Base-by-base conservation (phyloP, 352 stramenopile genomes). In the Globisporangium paroecandrum region DNA sequence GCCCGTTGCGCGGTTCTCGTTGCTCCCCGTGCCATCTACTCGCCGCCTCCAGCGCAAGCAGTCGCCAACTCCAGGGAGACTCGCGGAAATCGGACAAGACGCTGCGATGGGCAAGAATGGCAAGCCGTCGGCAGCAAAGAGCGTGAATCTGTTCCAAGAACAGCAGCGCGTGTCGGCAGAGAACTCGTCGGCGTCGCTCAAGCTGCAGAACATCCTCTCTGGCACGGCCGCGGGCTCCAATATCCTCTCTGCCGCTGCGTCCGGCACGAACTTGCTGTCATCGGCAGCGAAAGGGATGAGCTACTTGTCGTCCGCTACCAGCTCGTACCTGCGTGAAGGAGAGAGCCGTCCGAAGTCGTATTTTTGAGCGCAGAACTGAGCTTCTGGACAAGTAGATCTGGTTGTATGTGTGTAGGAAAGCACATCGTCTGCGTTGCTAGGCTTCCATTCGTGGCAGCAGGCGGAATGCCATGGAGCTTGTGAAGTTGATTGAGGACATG, bases 241-340 rank as follows among this genome's bases (percentile, higher is more conserved):
- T 65, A 72, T 91, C 43, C 78, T 91, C 4, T 89, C 81, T 15
- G 79, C 85, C 9, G 83, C 83, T 29, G 75, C 78, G 18, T 83
- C 79, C 38, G 81, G 81, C n/a, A 85, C 79, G 20, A 90, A 81
- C 32, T 51, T 90, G 68, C 69, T 90, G 36, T 85, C 78, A 27
- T 89, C 83, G 9, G 84, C 84, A 20, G 88, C 86, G 43, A 95
- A 95, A 64, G 85, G 88, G 41, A 93, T 95, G 68, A 89, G 83
- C 38, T 92, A 90, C 51, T 62, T 94, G 36, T 94, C 87, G 34
- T 93, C 85, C 38, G 87, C 85, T 29, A 94, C 77, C 3, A 87
- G 75, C 56, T 89, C 82, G 47, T 90, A 90, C 61, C 67, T 90
- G 24, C 79, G 75, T 27, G 72, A 85, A 62, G 71, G 75, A 55